phyloP scores from a whole-genome alignment of 176 grass and related monocot species.

The Tuctoria greenei region DNA sequence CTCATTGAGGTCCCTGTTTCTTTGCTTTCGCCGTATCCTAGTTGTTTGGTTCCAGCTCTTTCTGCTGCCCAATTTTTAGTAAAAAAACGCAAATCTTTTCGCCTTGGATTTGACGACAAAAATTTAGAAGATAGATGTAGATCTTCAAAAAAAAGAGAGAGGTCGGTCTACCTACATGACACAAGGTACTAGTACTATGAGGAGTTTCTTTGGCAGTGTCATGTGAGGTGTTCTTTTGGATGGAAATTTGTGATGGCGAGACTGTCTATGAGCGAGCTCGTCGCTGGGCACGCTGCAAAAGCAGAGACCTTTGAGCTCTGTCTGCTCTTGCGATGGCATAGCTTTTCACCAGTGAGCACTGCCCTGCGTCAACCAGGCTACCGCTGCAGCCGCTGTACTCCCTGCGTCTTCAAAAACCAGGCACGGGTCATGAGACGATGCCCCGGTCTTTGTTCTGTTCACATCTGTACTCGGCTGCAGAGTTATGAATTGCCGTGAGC shows the following conservation, averaged over 20 bases:
- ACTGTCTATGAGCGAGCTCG: neutral
- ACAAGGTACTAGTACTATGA: neutral
- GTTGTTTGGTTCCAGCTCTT: neutral
- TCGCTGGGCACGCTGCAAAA: slow-evolving; percentile 38
- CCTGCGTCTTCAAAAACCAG: neutral
- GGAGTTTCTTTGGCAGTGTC: neutral
- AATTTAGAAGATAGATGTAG: neutral
- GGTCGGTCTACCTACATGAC: neutral
- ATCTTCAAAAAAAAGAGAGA: neutral
- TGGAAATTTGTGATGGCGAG: slow-evolving; percentile 7
- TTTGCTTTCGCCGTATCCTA: slow-evolving; percentile 28
- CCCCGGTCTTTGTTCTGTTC: slow-evolving; percentile 1
- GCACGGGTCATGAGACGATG: neutral
- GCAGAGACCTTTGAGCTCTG: neutral
- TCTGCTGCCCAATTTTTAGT: neutral
- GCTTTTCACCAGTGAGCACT: slow-evolving; percentile 38
- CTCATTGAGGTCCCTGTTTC: neutral
- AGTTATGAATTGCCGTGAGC: neutral
- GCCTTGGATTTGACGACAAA: neutral
- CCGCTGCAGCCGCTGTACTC: slow-evolving; percentile 3
- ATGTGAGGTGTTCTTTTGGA: neutral
- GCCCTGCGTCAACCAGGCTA: slow-evolving; percentile 17
- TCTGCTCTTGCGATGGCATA: neutral
- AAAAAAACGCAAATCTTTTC: neutral
- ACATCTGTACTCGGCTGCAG: neutral